These are phyloP conservation scores for Paecilomyces dactylethromorphus DNA, from an alignment of 2,329 filamentous ascomycete genomes.

Conservation along the genomic window DNA sequence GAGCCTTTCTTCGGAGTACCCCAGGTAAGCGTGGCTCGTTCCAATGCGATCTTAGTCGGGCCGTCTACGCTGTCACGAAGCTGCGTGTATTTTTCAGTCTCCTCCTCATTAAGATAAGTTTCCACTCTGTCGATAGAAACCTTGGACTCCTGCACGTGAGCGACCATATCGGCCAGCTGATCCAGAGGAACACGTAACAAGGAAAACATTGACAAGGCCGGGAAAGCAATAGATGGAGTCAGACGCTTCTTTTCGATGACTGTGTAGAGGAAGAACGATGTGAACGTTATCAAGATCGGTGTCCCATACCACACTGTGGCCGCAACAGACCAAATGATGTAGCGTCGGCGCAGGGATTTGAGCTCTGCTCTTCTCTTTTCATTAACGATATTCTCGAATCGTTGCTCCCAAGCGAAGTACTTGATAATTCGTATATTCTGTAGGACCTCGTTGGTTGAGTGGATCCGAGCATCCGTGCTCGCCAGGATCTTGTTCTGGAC, in stretches of 20 bases:
- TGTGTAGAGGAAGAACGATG: conserved; percentile 92
- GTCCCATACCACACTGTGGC: conserved; percentile 96
- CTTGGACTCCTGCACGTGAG: conserved; percentile 94
- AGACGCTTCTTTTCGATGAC: conserved; percentile 81
- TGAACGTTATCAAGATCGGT: conserved; percentile 89
- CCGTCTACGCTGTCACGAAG: conserved; percentile 65
- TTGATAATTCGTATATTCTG: conserved; percentile 99
- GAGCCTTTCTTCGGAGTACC: conserved; percentile 52
- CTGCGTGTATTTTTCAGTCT: conserved; percentile 92
- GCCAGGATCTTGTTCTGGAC: conserved; percentile 88
- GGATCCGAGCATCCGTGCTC: conserved; percentile 91
- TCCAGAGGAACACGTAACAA: conserved; percentile 88
- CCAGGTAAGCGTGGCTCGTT: conserved; percentile 83
- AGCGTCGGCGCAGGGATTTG: conserved; percentile 69
- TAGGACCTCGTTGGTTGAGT: conserved; percentile 92
- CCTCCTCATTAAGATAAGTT: conserved; percentile 84
- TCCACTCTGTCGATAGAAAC: conserved; percentile 96
- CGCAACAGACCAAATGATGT: conserved; percentile 84
- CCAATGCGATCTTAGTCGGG: conserved; percentile 73
- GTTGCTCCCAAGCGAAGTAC: conserved; percentile 96
- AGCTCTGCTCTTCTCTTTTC: conserved; percentile 81
- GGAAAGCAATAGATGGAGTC: conserved; percentile 90
- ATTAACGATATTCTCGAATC: conserved; percentile 78
- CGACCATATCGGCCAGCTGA: conserved; percentile 96
- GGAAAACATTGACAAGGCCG: conserved; percentile 90